Evolutionary conservation across 177 flowering plant species (phyloP).

Genomic region (Vitis hybrid): DNA sequence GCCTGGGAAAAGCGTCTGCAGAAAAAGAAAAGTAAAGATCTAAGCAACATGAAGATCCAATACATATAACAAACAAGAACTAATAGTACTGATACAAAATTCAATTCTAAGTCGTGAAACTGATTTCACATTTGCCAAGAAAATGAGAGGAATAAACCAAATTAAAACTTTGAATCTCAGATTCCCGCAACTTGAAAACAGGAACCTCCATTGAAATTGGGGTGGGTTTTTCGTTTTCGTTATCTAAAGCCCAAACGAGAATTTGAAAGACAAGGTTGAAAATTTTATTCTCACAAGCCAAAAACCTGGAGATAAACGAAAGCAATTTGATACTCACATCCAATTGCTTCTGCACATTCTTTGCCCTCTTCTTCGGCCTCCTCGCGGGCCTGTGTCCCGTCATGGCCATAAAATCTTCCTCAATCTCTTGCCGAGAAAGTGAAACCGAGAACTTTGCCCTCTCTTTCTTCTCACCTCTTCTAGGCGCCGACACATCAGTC

Average conservation of each 20-base stretch:
- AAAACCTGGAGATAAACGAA: background rate
- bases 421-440: constrained; percentile 40
- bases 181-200: too few relatives aligned
- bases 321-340: constrained; percentile 33
- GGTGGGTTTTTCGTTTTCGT: too few relatives aligned
- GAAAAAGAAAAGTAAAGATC: background rate
- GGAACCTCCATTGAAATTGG: too few relatives aligned
- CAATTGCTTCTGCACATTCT: constrained; percentile 36
- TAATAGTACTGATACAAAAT: background rate
- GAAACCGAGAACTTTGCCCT: constrained; percentile 29
- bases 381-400: constrained; percentile 36
- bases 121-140: background rate
- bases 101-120: background rate
- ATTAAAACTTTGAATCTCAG: too few relatives aligned
- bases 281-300: too few relatives aligned
- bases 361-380: constrained; percentile 53
- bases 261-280: too few relatives aligned
- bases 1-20: constrained; percentile 58
- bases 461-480: constrained; percentile 20
- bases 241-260: background rate
- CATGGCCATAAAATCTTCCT: constrained; percentile 43
- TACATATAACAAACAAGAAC: background rate
- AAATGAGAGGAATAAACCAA: constrained; percentile 3
- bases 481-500: constrained; percentile 20
- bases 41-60: background rate